Base-by-base conservation (phyloP, 257 asterid species). In the Plantago major region DNA sequence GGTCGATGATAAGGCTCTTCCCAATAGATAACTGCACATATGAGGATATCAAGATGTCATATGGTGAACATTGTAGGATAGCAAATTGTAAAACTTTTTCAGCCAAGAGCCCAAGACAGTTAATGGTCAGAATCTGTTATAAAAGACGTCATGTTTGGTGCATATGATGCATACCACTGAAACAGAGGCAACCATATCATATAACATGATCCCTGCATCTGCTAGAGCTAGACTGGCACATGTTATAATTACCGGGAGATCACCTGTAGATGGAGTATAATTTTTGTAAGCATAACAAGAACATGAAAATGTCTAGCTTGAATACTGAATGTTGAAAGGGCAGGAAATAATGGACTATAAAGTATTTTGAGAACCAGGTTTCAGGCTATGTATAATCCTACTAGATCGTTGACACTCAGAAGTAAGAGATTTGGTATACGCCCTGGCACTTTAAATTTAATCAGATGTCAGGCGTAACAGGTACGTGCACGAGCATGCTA, bases 161-260 rank as follows among this genome's bases (percentile, higher is more conserved):
- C 5, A 63, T 28, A 18, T 49, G 46, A 66, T 63, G 59, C 84
- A 72, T 88, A 91, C 98, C 96, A 93, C 94, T 46, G 99, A 93
- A 68, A 85, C 97, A 55, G 97, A 76, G 73, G 96, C 78, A 71
- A 89, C 84, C 81, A 93, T 71, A 73, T 92, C 97, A 56, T 93
- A 85, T 63, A 93, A 55, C 88, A 87, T 65, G 71, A 93, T 93
- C 76, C 99, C 99, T 10, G 99, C 99, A 84, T 92, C 99, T 19
- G 97, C 97, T 60, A 89, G 84, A 57, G 97, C 97, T 67, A 93
- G 94, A 72, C 99, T 93, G 58, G 97, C 99, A 53, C 99, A 93
- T 55, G 96, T 77, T 67, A 94, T 85, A 63, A 93, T 71, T 62
- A 93, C 95, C 0, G 97, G 94, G 74, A 89, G 95, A 78, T 93